These are phyloP conservation scores for Russula emetica DNA, from an alignment of 768 basidiomycete genomes.

Conservation along the genomic window DNA sequence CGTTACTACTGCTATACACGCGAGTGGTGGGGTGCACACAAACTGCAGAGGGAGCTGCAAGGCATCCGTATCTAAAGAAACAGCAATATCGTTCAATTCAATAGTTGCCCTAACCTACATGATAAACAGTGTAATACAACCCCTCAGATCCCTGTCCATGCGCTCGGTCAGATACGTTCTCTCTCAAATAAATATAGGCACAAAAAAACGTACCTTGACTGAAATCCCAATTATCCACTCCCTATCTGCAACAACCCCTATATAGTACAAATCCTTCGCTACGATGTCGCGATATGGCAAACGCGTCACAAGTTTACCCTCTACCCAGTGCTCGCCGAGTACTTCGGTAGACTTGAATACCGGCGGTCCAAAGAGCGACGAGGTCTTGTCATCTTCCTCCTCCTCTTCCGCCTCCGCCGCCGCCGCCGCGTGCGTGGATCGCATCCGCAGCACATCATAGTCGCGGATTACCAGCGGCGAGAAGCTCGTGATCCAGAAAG, in stretches of 20 bases:
- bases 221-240: conserved; percentile 19
- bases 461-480: conserved; percentile 17
- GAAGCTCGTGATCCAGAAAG: conserved; percentile 11
- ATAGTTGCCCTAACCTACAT: conserved; percentile 10
- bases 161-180: not conserved
- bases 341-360: conserved; percentile 3
- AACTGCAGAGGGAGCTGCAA: not conserved
- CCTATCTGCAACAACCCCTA: conserved; percentile 12
- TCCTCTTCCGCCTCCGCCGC: too few relatives aligned
- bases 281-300: conserved; percentile 20
- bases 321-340: not conserved
- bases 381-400: not conserved
- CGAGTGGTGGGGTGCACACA: not conserved
- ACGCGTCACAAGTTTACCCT: conserved; percentile 1
- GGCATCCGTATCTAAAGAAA: not conserved
- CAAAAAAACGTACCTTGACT: conserved; percentile 3
- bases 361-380: not conserved
- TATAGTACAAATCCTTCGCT: not conserved
- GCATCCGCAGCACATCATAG: conserved; percentile 5
- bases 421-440: not conserved
- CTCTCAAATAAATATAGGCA: too few relatives aligned
- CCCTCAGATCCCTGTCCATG: not conserved
- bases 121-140: not conserved
- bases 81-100: not conserved
- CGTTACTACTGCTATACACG: too few relatives aligned